A percentile compares a stretch with the other conserved stretches of the same genome.
Evolutionary conservation across 257 asterid genomes (phyloP).

Genomic region (Nicotiana benthamiana): DNA sequence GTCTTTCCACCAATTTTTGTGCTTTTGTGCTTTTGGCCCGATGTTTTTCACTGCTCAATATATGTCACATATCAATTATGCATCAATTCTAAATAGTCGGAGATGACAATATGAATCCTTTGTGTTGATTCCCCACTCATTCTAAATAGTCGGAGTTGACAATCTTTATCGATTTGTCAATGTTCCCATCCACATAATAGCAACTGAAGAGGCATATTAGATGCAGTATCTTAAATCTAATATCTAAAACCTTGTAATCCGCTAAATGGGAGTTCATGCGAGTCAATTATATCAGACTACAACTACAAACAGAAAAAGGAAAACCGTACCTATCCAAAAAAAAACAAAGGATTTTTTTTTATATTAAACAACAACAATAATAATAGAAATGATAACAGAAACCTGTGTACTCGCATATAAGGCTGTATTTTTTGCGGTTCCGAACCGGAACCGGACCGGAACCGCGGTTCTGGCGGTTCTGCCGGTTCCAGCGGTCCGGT

Average conservation of each 20-base stretch:
- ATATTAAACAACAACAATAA: background rate
- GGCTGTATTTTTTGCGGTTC: no score
- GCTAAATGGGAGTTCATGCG: background rate
- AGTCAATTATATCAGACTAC: background rate
- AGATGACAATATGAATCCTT: background rate
- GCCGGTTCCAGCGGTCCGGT: no score
- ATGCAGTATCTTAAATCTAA: background rate
- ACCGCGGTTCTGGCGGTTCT: no score
- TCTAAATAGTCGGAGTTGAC: no score
- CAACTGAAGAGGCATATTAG: background rate
- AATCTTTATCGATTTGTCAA: background rate
- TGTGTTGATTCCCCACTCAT: background rate
- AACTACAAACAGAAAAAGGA: background rate
- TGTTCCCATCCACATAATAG: background rate
- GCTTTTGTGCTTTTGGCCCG: no score
- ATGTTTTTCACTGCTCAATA: background rate
- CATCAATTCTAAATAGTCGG: background rate
- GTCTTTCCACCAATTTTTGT: no score
- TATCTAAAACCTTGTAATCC: background rate
- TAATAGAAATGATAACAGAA: background rate
- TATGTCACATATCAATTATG: background rate
- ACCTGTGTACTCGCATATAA: slow-evolving; percentile 88
- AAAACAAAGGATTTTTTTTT: no score
- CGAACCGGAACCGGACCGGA: no score
- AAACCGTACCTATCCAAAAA: background rate